Base-by-base conservation (phyloP, 1,284 basidiomycete species). In the Grifola frondosa region DNA sequence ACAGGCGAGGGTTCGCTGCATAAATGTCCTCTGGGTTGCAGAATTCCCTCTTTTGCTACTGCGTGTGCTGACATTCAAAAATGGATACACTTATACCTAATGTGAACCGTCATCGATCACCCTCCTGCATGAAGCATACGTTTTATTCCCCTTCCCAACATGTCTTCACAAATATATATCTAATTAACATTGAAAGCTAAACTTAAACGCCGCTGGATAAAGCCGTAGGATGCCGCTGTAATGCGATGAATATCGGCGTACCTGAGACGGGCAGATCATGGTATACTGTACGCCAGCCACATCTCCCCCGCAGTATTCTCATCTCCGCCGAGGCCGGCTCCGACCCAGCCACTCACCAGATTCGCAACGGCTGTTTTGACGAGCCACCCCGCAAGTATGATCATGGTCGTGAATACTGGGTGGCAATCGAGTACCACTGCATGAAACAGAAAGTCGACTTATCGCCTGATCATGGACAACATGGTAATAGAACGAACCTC, bases 211-310 rank as follows among this genome's bases (percentile, higher is more conserved):
- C n/a, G n/a, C n/a, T n/a, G n/a, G n/a, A n/a, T n/a, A n/a, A n/a
- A n/a, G n/a, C n/a, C n/a, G n/a, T n/a, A n/a, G n/a, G n/a, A n/a
- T n/a, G n/a, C n/a, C n/a, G n/a, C n/a, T n/a, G n/a, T n/a, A n/a
- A n/a, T n/a, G n/a, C n/a, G n/a, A n/a, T n/a, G n/a, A n/a, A n/a
- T n/a, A n/a, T n/a, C n/a, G n/a, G n/a, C n/a, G n/a, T n/a, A n/a
- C n/a, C n/a, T n/a, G n/a, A n/a, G n/a, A 7, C 22, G n/a, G 17
- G 5, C 21, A 6, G 25, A 30, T 75, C 60, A 88, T 3, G 85
- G 85, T 54, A 89, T 88, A 57, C 87, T 90, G 59, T 89, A 88
- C 12, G 83, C 83, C 35, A 86, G 61, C 83, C 85, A 88, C 16
- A 78, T 77, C 51, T 82, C 78, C 11, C 76, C 65, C 9, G 57